These are phyloP conservation scores for Penicillium samsonianum DNA, from an alignment of 495 filamentous ascomycete genomes.

Conservation along the genomic window DNA sequence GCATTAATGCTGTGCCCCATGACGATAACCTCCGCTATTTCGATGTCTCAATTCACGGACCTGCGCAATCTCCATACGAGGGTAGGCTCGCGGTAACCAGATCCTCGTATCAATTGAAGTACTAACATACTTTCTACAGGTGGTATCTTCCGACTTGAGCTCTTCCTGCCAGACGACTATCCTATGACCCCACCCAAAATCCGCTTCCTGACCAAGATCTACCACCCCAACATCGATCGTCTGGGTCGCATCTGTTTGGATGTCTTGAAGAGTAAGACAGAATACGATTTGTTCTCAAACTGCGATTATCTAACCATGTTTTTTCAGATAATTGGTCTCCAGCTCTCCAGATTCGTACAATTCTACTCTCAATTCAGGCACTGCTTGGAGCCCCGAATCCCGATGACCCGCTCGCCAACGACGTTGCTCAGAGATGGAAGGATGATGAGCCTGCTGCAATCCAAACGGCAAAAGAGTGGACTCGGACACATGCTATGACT, in stretches of 20 bases:
- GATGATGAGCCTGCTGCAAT: conserved; percentile 91
- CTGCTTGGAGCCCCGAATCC: conserved; percentile 95
- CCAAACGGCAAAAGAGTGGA: conserved; percentile 87
- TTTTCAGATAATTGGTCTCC: conserved; percentile 93
- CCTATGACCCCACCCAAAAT: conserved; percentile 99
- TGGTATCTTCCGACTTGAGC: conserved; percentile 94
- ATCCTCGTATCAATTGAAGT: conserved; percentile 17
- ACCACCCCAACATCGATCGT: conserved; percentile 98
- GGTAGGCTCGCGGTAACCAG: conserved; percentile 45
- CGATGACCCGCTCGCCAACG: conserved; percentile 93
- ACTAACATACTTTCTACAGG: conserved; percentile 48
- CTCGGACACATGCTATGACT: conserved; percentile 70
- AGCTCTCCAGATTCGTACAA: conserved; percentile 95
- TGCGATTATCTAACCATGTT: conserved; percentile 15
- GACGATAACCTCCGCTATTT: conserved; percentile 98
- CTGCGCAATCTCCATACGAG: conserved; percentile 90
- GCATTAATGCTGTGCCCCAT: conserved; percentile 96
- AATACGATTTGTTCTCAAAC: not conserved
- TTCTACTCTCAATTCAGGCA: conserved; percentile 95
- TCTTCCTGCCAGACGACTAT: conserved; percentile 99
- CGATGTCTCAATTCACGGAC: conserved; percentile 95
- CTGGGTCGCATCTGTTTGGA: conserved; percentile 96
- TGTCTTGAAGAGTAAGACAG: conserved; percentile 85
- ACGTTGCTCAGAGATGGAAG: conserved; percentile 98
- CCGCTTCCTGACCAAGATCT: conserved; percentile 97